A percentile compares a stretch with the other conserved stretches of the same genome.
phyloP scores from a whole-genome alignment of 441 rosid species.

The Populus tomentosa region DNA sequence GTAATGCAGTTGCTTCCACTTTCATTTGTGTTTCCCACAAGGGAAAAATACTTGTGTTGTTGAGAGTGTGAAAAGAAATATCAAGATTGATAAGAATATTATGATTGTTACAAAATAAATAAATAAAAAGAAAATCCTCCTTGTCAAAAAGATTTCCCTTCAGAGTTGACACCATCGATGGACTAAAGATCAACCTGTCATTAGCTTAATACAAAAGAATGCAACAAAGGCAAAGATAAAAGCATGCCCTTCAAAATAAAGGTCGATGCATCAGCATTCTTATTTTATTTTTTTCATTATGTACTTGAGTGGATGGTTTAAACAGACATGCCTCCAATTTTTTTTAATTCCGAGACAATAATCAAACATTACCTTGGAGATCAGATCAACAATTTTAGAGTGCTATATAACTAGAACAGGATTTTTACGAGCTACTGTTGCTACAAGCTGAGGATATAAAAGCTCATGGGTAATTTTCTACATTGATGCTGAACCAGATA shows the following conservation, averaged over 20 bases:
- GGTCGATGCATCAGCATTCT: background rate
- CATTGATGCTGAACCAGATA: background rate
- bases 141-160: background rate
- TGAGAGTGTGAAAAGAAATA: too few relatives aligned
- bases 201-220: background rate
- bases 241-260: background rate
- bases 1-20: too few relatives aligned
- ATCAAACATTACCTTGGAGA: background rate
- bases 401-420: background rate
- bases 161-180: too few relatives aligned
- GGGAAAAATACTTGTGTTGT: too few relatives aligned
- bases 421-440: background rate
- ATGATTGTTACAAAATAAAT: too few relatives aligned
- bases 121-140: background rate
- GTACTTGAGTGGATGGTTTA: background rate
- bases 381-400: background rate
- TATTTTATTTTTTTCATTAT: too few relatives aligned
- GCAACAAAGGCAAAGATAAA: too few relatives aligned
- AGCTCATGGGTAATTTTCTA: background rate
- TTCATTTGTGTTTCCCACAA: too few relatives aligned
- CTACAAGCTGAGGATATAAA: background rate
- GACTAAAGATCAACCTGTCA: background rate
- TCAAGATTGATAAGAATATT: too few relatives aligned
- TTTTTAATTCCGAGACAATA: background rate
- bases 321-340: background rate